phyloP scores from a whole-genome alignment of 495 filamentous ascomycete genomes.

The Cladorrhinum samala region DNA sequence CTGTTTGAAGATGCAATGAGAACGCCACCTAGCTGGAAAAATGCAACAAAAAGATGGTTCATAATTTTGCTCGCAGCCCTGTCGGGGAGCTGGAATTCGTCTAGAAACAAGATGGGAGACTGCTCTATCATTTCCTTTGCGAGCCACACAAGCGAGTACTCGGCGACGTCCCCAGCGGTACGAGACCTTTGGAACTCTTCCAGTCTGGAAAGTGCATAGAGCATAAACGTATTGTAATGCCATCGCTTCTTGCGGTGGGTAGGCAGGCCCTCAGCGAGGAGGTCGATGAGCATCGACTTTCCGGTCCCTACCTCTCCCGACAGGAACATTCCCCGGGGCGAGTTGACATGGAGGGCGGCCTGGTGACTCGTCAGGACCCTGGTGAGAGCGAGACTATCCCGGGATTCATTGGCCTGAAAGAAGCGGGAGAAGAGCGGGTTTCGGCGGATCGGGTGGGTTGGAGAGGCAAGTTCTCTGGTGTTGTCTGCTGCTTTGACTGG shows the following conservation, averaged over 20 bases:
- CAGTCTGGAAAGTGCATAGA: conserved; percentile 57
- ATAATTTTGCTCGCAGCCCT: conserved; percentile 62
- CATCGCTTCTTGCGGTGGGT: conserved; percentile 59
- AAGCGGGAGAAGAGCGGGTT: conserved; percentile 47
- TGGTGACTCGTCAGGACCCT: conserved; percentile 55
- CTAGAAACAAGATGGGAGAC: conserved; percentile 64
- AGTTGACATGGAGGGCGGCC: conserved; percentile 54
- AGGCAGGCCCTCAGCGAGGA: conserved; percentile 62
- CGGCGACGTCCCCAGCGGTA: conserved; percentile 32
- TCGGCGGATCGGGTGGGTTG: conserved; percentile 41
- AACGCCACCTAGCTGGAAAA: conserved; percentile 69
- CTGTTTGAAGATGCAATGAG: conserved; percentile 67
- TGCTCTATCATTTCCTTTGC: conserved; percentile 61
- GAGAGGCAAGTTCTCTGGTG: conserved; percentile 30
- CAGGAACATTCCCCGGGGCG: conserved; percentile 59
- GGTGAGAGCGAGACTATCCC: conserved; percentile 53
- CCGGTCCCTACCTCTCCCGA: conserved; percentile 68
- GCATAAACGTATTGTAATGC: conserved; percentile 75
- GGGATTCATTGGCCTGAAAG: conserved; percentile 27
- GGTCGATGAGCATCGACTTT: conserved; percentile 64
- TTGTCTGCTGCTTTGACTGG: conserved; percentile 9
- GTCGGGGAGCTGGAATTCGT: conserved; percentile 71
- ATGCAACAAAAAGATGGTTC: conserved; percentile 62
- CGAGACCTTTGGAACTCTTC: conserved; percentile 49
- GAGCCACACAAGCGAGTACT: conserved; percentile 59